phyloP scores from a whole-genome alignment of 352 stramenopile genomes.

The Aphanomyces cochlioides region DNA sequence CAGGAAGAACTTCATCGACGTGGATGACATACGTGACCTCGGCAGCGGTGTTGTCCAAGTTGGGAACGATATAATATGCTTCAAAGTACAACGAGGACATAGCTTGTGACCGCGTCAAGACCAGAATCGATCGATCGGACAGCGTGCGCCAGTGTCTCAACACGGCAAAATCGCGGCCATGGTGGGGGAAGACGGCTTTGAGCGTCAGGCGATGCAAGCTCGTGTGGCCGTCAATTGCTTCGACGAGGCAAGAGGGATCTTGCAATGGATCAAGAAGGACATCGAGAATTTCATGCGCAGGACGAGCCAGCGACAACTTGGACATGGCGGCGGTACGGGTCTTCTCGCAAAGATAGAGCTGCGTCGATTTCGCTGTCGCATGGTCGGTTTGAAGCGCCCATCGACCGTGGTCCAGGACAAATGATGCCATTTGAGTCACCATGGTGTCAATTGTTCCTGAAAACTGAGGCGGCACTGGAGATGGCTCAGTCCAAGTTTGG shows the following conservation, averaged over 20 bases:
- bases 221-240: constrained; percentile 62
- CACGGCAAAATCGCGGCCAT: constrained; percentile 56
- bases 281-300: neutral
- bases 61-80: constrained; percentile 60
- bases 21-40: constrained; percentile 63
- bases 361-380: neutral
- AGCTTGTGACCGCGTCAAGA: constrained; percentile 35
- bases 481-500: constrained; percentile 34
- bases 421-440: constrained; percentile 33
- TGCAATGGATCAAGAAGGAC: neutral
- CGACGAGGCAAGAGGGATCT: neutral
- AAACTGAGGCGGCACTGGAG: constrained; percentile 39
- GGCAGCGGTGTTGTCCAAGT: constrained; percentile 53
- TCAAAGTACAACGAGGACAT: constrained; percentile 44
- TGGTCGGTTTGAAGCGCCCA: constrained; percentile 1
- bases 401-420: neutral
- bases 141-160: constrained; percentile 74
- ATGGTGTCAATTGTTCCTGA: constrained; percentile 46
- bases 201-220: constrained; percentile 69
- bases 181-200: constrained; percentile 60
- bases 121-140: constrained; percentile 47
- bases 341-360: neutral
- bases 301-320: neutral
- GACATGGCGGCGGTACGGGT: neutral
- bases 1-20: neutral